These are phyloP conservation scores for Sisymbrium irio DNA, from an alignment of 345 rosid species.

Conservation along the genomic window DNA sequence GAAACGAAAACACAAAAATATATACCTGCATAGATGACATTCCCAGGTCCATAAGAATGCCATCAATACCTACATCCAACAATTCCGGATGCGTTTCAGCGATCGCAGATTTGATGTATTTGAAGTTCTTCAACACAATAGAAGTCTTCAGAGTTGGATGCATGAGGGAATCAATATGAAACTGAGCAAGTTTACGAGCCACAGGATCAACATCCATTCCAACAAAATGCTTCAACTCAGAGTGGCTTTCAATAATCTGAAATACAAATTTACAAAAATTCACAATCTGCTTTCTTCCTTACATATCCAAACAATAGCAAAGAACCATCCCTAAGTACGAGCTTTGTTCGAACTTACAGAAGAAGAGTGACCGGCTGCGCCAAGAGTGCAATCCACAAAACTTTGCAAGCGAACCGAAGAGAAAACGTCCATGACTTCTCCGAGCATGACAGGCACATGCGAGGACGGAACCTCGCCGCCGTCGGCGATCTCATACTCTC, in stretches of 20 bases:
- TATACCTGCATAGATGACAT: constrained; percentile 99
- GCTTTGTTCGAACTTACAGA: constrained; percentile 69
- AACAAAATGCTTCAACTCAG: constrained; percentile 56
- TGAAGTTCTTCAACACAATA: constrained; percentile 58
- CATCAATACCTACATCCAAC: constrained; percentile 62
- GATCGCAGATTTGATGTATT: constrained; percentile 48
- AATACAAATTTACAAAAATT: constrained; percentile 6
- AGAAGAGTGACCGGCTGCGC: constrained; percentile 91
- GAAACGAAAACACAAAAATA: background rate
- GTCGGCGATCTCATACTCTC: constrained; percentile 40
- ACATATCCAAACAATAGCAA: background rate
- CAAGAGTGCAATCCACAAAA: constrained; percentile 88
- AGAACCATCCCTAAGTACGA: background rate
- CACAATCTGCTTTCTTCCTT: background rate
- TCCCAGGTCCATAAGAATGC: constrained; percentile 92
- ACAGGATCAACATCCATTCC: constrained; percentile 96
- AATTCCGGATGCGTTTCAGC: constrained; percentile 43
- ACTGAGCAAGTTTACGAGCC: constrained; percentile 59
- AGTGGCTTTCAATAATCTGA: constrained; percentile 72
- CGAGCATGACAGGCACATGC: constrained; percentile 83
- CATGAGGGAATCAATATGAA: constrained; percentile 46
- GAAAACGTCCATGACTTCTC: constrained; percentile 82
- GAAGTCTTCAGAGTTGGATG: constrained; percentile 48
- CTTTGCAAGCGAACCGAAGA: constrained; percentile 50
- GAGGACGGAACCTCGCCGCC: constrained; percentile 31